Evolutionary conservation across 441 rosid genomes (phyloP), one percentile per base, ranked within the genome.

Genomic region (Aquilaria agallochum): DNA sequence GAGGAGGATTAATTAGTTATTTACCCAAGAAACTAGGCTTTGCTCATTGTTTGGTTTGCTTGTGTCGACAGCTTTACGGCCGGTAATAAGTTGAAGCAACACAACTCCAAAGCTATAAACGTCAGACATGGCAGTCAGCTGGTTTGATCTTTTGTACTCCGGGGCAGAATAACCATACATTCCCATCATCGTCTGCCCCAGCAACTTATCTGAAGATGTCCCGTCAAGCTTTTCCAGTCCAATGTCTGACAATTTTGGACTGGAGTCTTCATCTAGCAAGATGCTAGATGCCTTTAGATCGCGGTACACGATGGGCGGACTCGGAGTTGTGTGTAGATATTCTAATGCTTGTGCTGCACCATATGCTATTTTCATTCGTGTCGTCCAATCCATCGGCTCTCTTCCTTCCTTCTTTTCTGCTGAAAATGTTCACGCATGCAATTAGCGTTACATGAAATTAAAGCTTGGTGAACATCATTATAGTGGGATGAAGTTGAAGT

Each of bases 141-240:
- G 59, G 54, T 87, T 87, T 2, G 75, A 69, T 60, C 84, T 81
- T 0, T 84, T 59, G 64, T 86, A 92, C 56, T 92, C 98, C 2
- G 98, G 98, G 3, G 98, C 96, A 4, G 85, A 79, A 63, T 92
- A 88, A 52, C 97, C 98, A 48, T 85, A 87, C 32, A 96, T 89
- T 46, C 90, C 91, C 98, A 84, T 83, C 27, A 84, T 73, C 0
- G 95, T 75, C 5, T 83, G 58, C 0, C 76, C 34, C 50, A 50
- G 68, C 76, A 67, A 68, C 59, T 71, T 81, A 46, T 12, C 81
- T 20, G 42, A 78, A 0, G 64, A 47, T 52, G 89, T 81, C 46
- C 90, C 96, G 3, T 86, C 27, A 5, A 52, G 31, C 31, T 52
- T 52, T 4, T 30, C 27, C 6, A 52, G 31, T 20, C 55, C 55